Conservation (phyloP, 208 protist genomes). For the Phytomonas francai region DNA sequence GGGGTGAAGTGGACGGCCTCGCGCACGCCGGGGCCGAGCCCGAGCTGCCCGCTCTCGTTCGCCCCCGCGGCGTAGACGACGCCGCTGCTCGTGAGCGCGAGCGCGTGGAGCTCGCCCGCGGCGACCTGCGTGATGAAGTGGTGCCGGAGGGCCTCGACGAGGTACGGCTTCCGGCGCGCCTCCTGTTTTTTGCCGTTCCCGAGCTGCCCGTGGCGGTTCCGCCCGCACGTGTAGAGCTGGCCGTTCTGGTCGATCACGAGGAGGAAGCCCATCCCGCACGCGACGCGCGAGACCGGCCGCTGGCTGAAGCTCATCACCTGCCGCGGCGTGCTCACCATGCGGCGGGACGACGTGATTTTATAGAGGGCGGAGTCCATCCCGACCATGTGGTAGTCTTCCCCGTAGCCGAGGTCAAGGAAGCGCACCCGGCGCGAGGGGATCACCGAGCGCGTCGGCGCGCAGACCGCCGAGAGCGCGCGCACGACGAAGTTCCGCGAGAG, state of each 20-base stretch:
- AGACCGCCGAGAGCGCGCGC: conserved; percentile 64
- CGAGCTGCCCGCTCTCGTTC: conserved; percentile 83
- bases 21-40: conserved; percentile 36
- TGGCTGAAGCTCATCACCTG: conserved; percentile 75
- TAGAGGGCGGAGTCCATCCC: conserved; percentile 78
- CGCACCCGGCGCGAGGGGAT: conserved; percentile 70
- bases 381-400: conserved; percentile 85
- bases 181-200: conserved; percentile 67
- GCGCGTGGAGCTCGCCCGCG: conserved; percentile 72
- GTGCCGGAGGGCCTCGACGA: conserved; percentile 39
- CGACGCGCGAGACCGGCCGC: conserved; percentile 66
- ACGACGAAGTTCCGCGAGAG: conserved; percentile 75
- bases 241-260: conserved; percentile 84
- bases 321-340: conserved; percentile 66
- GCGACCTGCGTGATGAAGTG: conserved; percentile 82
- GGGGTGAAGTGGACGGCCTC: conserved; percentile 44
- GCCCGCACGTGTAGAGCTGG: conserved; percentile 65
- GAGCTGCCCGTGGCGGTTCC: conserved; percentile 85
- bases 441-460: conserved; percentile 56
- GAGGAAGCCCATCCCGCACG: conserved; percentile 67
- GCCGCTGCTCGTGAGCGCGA: conserved; percentile 79
- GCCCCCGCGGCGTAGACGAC: conserved; percentile 74
- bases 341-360: conserved; percentile 70
- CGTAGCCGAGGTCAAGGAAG: conserved; percentile 73
- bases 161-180: conserved; percentile 49